Conservation (phyloP, 2,329 filamentous ascomycete species). For the Exophiala dermatitidis region DNA sequence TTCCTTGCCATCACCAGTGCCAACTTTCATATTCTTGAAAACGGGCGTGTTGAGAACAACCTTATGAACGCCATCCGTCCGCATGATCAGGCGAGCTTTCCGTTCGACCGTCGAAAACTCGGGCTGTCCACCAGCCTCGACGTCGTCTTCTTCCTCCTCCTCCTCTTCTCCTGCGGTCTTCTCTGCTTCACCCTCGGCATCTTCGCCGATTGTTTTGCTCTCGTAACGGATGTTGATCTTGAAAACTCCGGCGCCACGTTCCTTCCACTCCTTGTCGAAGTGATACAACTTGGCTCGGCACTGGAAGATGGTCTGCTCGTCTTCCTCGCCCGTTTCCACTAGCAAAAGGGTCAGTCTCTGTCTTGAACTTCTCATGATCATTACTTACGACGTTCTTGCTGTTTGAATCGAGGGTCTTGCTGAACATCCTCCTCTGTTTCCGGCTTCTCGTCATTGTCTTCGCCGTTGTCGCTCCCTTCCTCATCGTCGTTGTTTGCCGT, state of each 20-base stretch:
- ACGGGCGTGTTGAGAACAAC: slow-evolving; percentile 81
- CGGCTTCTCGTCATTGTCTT: slow-evolving; percentile 46
- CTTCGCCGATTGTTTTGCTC: slow-evolving; percentile 51
- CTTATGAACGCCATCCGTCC: slow-evolving; percentile 80
- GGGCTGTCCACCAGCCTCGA: slow-evolving; percentile 36
- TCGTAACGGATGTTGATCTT: slow-evolving; percentile 39
- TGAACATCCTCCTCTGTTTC: slow-evolving; percentile 55
- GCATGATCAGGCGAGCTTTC: slow-evolving; percentile 71
- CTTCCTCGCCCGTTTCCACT: slow-evolving; percentile 84
- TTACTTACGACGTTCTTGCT: slow-evolving; percentile 53
- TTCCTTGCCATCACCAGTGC: slow-evolving; percentile 55
- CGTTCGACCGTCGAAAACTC: slow-evolving; percentile 20
- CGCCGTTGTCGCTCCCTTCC: slow-evolving; percentile 43
- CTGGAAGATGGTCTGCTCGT: slow-evolving; percentile 66
- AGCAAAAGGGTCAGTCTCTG: slow-evolving; percentile 28
- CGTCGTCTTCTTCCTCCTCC: slow-evolving; percentile 27
- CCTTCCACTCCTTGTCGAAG: slow-evolving; percentile 75
- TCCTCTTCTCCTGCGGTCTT: slow-evolving; percentile 18
- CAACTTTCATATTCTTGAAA: slow-evolving; percentile 70
- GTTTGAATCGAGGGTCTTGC: slow-evolving; percentile 43
- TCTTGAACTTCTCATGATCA: not conserved
- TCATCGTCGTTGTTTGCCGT: slow-evolving; percentile 56
- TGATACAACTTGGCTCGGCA: slow-evolving; percentile 80
- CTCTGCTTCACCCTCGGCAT: slow-evolving; percentile 38
- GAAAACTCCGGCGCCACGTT: slow-evolving; percentile 41